Evolutionary conservation across 2,329 filamentous ascomycete species (phyloP).

Genomic region (Dactylellina cionopaga): DNA sequence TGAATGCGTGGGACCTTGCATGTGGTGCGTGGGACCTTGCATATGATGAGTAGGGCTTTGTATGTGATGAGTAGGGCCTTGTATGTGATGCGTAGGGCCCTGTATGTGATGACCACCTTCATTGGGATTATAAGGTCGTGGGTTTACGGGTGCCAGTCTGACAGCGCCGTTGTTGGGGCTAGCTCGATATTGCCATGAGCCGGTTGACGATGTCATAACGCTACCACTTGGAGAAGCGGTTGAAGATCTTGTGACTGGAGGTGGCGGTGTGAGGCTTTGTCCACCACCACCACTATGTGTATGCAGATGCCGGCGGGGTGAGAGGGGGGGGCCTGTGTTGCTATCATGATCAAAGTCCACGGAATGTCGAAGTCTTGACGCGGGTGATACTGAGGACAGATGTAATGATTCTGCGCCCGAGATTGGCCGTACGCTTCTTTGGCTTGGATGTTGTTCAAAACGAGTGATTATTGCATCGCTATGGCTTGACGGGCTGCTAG

Average conservation of each 20-base stretch:
- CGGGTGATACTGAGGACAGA: constrained; percentile 34
- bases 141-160: constrained; percentile 26
- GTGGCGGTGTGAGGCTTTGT: constrained; percentile 44
- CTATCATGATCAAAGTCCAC: constrained; percentile 44
- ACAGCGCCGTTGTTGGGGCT: constrained; percentile 42
- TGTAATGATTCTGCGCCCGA: constrained; percentile 21
- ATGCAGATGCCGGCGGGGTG: constrained; percentile 37
- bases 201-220: constrained; percentile 37
- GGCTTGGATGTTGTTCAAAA: constrained; percentile 39
- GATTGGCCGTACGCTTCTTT: constrained; percentile 15
- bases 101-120: constrained; percentile 17
- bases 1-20: constrained; percentile 11
- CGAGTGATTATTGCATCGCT: constrained; percentile 43
- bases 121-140: constrained; percentile 46
- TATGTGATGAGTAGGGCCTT: too few relatives aligned
- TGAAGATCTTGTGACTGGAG: constrained; percentile 41
- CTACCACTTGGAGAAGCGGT: constrained; percentile 46
- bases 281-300: constrained; percentile 22
- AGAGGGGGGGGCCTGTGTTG: constrained; percentile 21
- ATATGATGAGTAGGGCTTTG: too few relatives aligned
- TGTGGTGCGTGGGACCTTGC: too few relatives aligned
- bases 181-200: constrained; percentile 45
- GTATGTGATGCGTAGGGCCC: constrained; percentile 1
- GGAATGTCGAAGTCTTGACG: constrained; percentile 32
- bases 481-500: constrained; percentile 32